Base-by-base conservation (phyloP, 1,139 yeast genomes). In the Taphrina pruni region DNA sequence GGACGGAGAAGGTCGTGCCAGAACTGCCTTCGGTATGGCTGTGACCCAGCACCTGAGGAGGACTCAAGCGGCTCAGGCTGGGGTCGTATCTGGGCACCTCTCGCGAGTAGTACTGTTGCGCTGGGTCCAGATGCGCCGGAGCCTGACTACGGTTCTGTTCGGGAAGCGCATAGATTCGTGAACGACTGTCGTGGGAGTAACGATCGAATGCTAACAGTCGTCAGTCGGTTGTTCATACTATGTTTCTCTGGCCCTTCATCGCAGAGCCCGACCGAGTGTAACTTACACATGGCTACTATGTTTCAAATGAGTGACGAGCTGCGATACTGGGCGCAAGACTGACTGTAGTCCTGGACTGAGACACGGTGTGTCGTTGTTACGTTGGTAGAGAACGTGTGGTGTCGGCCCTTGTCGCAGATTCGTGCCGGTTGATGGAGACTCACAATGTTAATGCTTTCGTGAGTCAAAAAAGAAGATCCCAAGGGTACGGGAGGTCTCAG, bases 41-140 rank as follows among this genome's bases (percentile, higher is more conserved):
- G 36, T 64, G 52, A 11, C 52, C 61, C 17, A 55, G 20, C 46
- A 64, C 48, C 52, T 64, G 61, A 7, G 67, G 67, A 20, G 46
- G 35, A 20, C 38, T 39, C 35, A 57, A 36, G 9, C 56, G 56
- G 36, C 55, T 20, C 43, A 50, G 20, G n/a, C 54, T 35, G 17
- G 67, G 67, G 11, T 55, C 67, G 36, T 45, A 64, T n/a, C 67
- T 58, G n/a, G 67, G 67, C 6, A 54, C 56, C 32, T 64, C 66
- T 12, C 66, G 60, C 43, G 66, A 38, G 45, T 60, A 60, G 58
- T 21, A 50, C 36, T 50, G 54, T 20, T 50, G 54, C 54, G 54
- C 9, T n/a, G 20, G 54, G 3, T 11, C n/a, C 32, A 21, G 32
- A n/a, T 21, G 54, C 3, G 54, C 32, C 6, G 54, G 36, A 11